phyloP scores from a whole-genome alignment of 345 rosid species.

The Euphorbia lathyris region DNA sequence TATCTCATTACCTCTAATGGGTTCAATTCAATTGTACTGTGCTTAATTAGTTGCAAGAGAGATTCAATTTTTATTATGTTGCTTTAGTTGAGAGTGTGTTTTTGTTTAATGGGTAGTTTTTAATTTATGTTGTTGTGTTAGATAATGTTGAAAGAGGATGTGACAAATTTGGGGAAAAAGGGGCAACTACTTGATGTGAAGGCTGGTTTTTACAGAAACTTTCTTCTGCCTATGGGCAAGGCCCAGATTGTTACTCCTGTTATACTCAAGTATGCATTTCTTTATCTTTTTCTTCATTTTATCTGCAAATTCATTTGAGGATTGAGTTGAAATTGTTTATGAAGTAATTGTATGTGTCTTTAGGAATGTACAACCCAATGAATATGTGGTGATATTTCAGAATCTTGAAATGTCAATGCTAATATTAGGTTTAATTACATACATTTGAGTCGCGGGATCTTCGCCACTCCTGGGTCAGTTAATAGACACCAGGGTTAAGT shows the following conservation, averaged over 20 bases:
- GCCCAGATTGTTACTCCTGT: constrained; percentile 81
- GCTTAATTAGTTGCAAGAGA: not conserved
- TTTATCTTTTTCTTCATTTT: not conserved
- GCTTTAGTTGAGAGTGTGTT: not conserved
- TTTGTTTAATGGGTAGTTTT: constrained; percentile 9
- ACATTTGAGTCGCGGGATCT: too few relatives aligned
- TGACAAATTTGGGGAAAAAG: constrained; percentile 60
- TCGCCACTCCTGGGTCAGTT: too few relatives aligned
- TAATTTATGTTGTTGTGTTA: constrained; percentile 17
- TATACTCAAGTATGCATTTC: constrained; percentile 60
- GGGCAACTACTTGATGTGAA: constrained; percentile 79
- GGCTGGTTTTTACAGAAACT: constrained; percentile 90
- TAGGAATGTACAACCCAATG: not conserved
- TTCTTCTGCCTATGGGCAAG: constrained; percentile 69
- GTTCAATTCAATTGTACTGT: not conserved
- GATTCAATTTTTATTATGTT: not conserved
- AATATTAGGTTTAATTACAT: not conserved
- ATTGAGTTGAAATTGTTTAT: constrained; percentile 7
- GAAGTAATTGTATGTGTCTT: too few relatives aligned
- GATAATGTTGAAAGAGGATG: constrained; percentile 91
- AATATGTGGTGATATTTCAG: not conserved
- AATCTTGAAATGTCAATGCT: not conserved
- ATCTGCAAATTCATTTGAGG: not conserved
- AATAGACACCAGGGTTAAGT: too few relatives aligned
- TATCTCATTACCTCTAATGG: constrained; percentile 4